Base-by-base conservation (phyloP, 306 rosid species). In the Sicyos baderoa region DNA sequence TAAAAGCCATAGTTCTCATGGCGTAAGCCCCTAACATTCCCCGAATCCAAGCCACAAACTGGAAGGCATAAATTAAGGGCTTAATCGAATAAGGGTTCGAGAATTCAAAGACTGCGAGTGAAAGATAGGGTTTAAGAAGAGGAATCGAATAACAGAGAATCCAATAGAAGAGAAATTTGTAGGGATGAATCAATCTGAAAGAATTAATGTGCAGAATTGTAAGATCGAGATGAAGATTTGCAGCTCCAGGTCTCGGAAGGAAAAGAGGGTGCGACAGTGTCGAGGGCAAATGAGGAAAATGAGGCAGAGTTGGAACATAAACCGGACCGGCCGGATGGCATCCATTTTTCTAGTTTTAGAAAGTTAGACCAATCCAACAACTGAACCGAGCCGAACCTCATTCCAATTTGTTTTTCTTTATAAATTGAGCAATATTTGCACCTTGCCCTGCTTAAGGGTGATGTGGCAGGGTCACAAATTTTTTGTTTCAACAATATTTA, bases 1-100 rank as follows among this genome's bases (percentile, higher is more conserved):
- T 83, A 5, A 56, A 66, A 45, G 71, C 56, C 71, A 66, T 66
- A 23, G 70, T 21, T 48, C 8, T 48, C 54, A 23, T 23, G 29
- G 56, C 19, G 35, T 54, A 15, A 66, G 55, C 71, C 4, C 1
- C 19, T 22, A 66, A 66, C 19, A 48, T 21, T 19, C 47, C 40
- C 21, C n/a, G 8, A 22, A 65, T 44, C 54, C 3, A 4, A 65
- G 40, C 51, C 21, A 65, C 29, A 22, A 47, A 47, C 1, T 65
- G 15, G 42, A 13, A 62, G 50, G 68, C 35, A 21, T 19, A 19
- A 64, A 64, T 64, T 44, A 19, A 44, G 50, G 6, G 13, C 52
- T 44, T 5, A 21, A 64, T 64, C 70, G 37, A 6, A 64, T 64
- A 18, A 44, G n/a, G 14, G 64, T 44, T 35, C 19, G 42, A 6